Conservation (phyloP, 208 protist species). For the Leishmania martiniquensis region DNA sequence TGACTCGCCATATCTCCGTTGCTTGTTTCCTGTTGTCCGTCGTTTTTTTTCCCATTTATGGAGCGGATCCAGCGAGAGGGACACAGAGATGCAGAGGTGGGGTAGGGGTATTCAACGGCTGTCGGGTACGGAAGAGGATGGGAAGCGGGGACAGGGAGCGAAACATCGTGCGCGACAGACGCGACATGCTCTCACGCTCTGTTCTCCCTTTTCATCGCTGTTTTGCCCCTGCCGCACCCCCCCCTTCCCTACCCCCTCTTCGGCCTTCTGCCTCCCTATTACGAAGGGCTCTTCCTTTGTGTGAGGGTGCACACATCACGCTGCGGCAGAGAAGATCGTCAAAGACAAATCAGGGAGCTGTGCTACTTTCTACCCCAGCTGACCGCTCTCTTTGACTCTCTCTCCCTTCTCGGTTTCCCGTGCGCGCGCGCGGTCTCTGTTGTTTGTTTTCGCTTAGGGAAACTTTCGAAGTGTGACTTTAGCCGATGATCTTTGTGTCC, state of each 20-base stretch:
- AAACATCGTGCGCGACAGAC: neutral
- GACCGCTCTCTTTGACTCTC: neutral
- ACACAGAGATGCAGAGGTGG: neutral
- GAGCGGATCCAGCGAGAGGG: neutral
- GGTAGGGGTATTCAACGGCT: neutral
- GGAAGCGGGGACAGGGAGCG: neutral
- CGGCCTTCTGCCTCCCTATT: neutral
- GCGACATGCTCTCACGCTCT: neutral
- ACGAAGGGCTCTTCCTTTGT: neutral
- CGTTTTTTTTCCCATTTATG: neutral
- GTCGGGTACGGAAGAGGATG: neutral
- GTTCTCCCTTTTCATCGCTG: neutral
- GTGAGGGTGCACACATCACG: neutral
- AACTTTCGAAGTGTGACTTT: too few species aligned
- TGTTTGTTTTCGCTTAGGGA: too few species aligned
- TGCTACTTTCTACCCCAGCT: neutral
- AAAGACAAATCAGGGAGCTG: neutral
- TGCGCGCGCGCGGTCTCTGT: neutral
- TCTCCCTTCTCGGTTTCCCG: neutral
- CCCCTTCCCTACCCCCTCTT: neutral
- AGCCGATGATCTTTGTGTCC: too few species aligned
- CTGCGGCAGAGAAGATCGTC: neutral
- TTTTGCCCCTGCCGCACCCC: neutral
- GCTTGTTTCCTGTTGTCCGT: neutral
- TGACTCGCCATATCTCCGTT: conserved; percentile 2